Percentiles rank a stretch among this genome's conserved stretches.
phyloP scores from a whole-genome alignment of 2,329 filamentous ascomycete genomes.

The Diaporthe eres region DNA sequence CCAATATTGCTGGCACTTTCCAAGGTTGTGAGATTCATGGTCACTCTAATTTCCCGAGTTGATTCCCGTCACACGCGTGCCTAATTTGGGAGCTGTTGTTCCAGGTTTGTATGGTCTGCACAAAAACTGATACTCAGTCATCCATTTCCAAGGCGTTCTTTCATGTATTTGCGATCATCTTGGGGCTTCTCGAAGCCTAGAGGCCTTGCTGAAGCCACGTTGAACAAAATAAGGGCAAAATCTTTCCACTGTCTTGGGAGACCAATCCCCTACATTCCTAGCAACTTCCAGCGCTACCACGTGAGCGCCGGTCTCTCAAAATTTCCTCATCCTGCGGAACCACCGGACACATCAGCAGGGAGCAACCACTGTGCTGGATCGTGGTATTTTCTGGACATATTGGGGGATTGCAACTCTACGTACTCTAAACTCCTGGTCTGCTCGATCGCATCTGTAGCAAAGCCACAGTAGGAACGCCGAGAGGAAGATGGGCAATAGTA shows the following conservation, averaged over 20 bases:
- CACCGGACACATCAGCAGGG: background rate
- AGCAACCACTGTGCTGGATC: no score
- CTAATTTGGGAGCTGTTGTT: background rate
- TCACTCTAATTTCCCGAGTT: background rate
- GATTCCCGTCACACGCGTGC: background rate
- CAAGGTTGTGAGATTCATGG: background rate
- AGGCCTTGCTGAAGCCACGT: background rate
- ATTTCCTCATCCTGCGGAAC: background rate
- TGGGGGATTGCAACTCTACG: background rate
- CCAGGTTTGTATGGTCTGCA: background rate
- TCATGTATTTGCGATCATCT: no score
- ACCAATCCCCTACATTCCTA: background rate
- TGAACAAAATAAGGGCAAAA: background rate
- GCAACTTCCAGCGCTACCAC: background rate
- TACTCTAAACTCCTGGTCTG: background rate
- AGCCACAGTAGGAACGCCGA: constrained; percentile 18
- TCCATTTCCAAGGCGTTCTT: background rate
- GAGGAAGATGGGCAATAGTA: constrained; percentile 24
- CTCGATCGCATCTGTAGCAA: constrained; percentile 20
- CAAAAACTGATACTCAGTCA: background rate
- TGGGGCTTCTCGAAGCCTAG: fast-evolving
- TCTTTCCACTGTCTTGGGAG: background rate
- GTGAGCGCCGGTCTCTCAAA: background rate
- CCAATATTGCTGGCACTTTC: background rate
- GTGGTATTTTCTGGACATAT: fast-evolving